Base-by-base conservation (phyloP, 192 early-diverging fungal species). In the Dissophora ornata region DNA sequence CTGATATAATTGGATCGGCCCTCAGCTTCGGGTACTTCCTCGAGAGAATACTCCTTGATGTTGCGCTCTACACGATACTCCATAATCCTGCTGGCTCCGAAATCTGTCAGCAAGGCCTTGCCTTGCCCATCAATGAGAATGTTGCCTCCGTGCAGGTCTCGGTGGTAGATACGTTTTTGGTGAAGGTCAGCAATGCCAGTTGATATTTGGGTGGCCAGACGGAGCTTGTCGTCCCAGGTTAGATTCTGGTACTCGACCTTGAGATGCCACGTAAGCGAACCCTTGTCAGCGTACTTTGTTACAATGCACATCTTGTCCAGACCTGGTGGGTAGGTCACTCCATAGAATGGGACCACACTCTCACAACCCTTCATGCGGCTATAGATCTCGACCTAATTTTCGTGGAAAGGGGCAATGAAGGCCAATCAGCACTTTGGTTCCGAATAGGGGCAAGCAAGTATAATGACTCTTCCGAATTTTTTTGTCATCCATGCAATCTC, bases 221-320 rank as follows among this genome's bases (percentile, higher is more conserved):
- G 60, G 13, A 66, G 70, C 44, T 74, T 79, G 36, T 69, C 65
- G 49, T 21, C 25, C 81, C 81, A 82, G 4, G 69, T 74, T 30
- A 82, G 61, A 4, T 48, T 66, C 9, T 67, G 64, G 59, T 69
- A 69, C 41, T 73, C 62, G 46, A 55, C 65, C 50, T 73, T 67
- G 33, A 81, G 67, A 49, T 78, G 67, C 63, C 68, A 67, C 11
- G 68, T 62, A 36, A 81, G 66, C 6, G 71, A 67, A 11, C 80
- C 80, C 2, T 62, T 70, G n/a, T 70, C 57, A 26, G 73, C 73
- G 38, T 78, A 78, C 60, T 71, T 69, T 36, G 74, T 78, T n/a
- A 81, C 80, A 24, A 78, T 60, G 30, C 60, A 81, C 34, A 66
- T 25, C 33, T 65, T 70, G 54, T 70, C 53, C n/a, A 77, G 29